phyloP scores from a whole-genome alignment of 495 filamentous ascomycete species.

The Glonium stellatum region DNA sequence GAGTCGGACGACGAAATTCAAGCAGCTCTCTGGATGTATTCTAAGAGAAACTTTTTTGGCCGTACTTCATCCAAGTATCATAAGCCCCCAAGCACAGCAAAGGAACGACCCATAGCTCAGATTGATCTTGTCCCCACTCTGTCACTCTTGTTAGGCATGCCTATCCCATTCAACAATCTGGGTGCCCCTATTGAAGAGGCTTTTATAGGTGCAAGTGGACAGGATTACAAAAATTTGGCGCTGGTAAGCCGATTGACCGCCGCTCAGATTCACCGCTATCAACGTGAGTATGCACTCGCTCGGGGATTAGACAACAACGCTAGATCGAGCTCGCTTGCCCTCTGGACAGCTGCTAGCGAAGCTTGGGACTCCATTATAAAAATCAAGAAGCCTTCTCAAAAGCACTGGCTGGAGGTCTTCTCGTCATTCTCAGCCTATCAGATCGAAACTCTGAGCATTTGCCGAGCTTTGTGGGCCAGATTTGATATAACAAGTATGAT shows the following conservation, averaged over 20 bases:
- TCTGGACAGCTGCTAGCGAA: conserved; percentile 53
- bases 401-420: conserved; percentile 42
- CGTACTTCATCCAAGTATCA: conserved; percentile 54
- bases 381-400: conserved; percentile 38
- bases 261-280: conserved; percentile 85
- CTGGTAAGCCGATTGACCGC: conserved; percentile 67
- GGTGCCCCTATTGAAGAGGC: conserved; percentile 90
- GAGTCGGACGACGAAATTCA: conserved; percentile 93
- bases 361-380: conserved; percentile 37
- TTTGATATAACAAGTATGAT: conserved; percentile 85
- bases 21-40: conserved; percentile 98
- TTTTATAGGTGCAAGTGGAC: conserved; percentile 62
- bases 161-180: conserved; percentile 97
- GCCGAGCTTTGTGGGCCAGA: conserved; percentile 77
- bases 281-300: conserved; percentile 55
- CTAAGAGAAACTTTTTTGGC: conserved; percentile 74
- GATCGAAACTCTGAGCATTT: conserved; percentile 67
- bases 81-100: conserved; percentile 64
- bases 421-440: conserved; percentile 66
- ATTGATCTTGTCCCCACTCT: conserved; percentile 94
- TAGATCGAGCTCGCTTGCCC: conserved; percentile 46
- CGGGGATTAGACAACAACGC: conserved; percentile 56
- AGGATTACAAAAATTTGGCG: conserved; percentile 67
- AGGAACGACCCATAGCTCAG: conserved; percentile 77
- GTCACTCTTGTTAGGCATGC: conserved; percentile 77